Evolutionary conservation across 192 early-diverging fungal species (phyloP).

Genomic region (Anaeromyces robustus): DNA sequence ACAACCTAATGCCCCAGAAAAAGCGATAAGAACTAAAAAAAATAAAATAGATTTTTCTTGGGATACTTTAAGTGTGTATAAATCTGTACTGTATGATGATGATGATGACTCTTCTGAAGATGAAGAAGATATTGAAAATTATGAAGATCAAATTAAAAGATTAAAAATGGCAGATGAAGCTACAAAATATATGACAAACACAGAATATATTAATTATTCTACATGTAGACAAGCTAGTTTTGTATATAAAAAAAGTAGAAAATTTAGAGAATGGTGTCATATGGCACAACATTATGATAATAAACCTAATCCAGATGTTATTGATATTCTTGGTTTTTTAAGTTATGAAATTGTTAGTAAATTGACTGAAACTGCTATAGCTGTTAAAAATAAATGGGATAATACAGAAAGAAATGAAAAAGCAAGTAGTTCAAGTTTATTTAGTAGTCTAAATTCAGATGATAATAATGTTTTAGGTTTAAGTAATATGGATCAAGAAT

Average conservation of each 20-base stretch:
- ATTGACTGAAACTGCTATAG: conserved; percentile 73
- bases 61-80: conserved; percentile 75
- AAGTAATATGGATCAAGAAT: conserved; percentile 51
- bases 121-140: conserved; percentile 71
- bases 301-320: conserved; percentile 81
- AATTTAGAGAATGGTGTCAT: conserved; percentile 89
- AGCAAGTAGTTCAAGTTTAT: neutral
- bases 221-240: conserved; percentile 97
- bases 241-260: conserved; percentile 81
- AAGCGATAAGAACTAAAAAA: conserved; percentile 13
- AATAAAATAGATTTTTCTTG: conserved; percentile 79
- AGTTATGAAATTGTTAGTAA: conserved; percentile 87
- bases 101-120: conserved; percentile 73
- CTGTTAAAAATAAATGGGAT: conserved; percentile 27
- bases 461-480: neutral
- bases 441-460: neutral
- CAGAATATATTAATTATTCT: conserved; percentile 98
- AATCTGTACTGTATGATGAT: conserved; percentile 56
- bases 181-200: conserved; percentile 85
- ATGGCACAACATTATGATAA: conserved; percentile 78
- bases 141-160: conserved; percentile 73
- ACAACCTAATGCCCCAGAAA: neutral
- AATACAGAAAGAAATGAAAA: neutral
- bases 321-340: conserved; percentile 92
- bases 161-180: conserved; percentile 78